phyloP scores from a whole-genome alignment of 805 yeast species.

The Saturnispora quitensis region DNA sequence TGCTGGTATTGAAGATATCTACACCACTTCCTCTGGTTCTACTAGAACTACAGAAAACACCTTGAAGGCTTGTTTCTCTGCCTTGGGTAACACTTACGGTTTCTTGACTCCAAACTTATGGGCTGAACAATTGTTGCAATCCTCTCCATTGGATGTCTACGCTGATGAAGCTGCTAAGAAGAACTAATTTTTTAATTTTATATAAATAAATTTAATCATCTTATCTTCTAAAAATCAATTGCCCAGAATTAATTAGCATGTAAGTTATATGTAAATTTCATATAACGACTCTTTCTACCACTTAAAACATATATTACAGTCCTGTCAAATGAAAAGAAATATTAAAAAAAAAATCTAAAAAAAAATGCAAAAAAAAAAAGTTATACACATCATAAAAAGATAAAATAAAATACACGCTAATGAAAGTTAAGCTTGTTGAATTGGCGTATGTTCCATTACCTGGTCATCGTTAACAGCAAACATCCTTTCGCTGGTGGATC shows the following conservation, averaged over 20 bases:
- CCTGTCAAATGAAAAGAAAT: not conserved
- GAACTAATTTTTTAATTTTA: slow-evolving; percentile 37
- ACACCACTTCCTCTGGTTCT: slow-evolving; percentile 97
- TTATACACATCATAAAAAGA: not conserved
- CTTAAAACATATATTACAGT: no score
- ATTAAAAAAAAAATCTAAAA: slow-evolving; percentile 2
- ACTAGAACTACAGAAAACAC: slow-evolving; percentile 99
- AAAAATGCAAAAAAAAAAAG: slow-evolving; percentile 6
- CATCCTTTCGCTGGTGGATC: slow-evolving; percentile 47
- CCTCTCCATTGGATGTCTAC: slow-evolving; percentile 93
- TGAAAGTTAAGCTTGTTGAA: slow-evolving; percentile 29
- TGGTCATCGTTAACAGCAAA: slow-evolving; percentile 74
- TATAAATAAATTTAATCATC: no score
- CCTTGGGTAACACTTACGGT: slow-evolving; percentile 99
- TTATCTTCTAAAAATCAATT: not conserved
- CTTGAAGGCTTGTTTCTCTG: slow-evolving; percentile 98
- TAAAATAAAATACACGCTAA: not conserved
- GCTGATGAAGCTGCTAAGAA: slow-evolving; percentile 78
- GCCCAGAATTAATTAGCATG: not conserved
- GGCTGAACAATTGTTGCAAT: slow-evolving; percentile 73
- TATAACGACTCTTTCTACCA: no score
- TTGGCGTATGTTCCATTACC: slow-evolving; percentile 59
- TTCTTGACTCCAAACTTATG: slow-evolving; percentile 99
- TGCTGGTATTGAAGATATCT: slow-evolving; percentile 99
- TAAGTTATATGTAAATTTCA: no score